Conservation (phyloP, 1,284 basidiomycete genomes). For the Ganoderma sinense region DNA sequence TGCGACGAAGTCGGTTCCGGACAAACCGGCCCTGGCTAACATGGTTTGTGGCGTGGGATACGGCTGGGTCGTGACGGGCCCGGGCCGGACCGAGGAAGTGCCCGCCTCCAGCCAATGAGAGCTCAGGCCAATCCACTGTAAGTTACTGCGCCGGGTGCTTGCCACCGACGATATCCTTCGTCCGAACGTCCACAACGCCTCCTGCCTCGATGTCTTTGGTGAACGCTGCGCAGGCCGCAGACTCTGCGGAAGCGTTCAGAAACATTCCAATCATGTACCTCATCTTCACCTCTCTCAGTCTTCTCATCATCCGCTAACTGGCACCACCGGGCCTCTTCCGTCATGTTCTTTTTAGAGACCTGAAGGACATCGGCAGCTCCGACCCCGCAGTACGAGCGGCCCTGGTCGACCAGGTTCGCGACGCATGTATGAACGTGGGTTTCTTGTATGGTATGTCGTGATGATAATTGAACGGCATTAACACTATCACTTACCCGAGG, state of each 20-base stretch:
- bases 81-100: too few species aligned
- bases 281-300: not conserved
- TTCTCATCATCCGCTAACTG: not conserved
- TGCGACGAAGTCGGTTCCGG: too few species aligned
- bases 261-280: constrained; percentile 31
- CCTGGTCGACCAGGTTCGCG: constrained; percentile 65
- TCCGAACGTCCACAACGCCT: not conserved
- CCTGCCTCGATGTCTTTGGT: constrained; percentile 24
- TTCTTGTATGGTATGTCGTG: constrained; percentile 77
- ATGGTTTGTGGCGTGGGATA: too few species aligned
- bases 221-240: constrained; percentile 26
- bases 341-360: constrained; percentile 52
- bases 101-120: too few species aligned
- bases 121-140: too few species aligned
- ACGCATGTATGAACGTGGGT: constrained; percentile 78
- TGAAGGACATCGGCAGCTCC: constrained; percentile 52
- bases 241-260: constrained; percentile 26
- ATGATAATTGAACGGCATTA: not conserved
- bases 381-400: constrained; percentile 50
- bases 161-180: not conserved
- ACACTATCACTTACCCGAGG: not conserved
- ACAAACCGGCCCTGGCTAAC: too few species aligned
- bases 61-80: too few species aligned
- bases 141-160: not conserved
- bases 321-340: not conserved